These are phyloP conservation scores for Lodderomyces parapsilosis DNA, from an alignment of 1,139 yeast genomes.

Conservation along the genomic window DNA sequence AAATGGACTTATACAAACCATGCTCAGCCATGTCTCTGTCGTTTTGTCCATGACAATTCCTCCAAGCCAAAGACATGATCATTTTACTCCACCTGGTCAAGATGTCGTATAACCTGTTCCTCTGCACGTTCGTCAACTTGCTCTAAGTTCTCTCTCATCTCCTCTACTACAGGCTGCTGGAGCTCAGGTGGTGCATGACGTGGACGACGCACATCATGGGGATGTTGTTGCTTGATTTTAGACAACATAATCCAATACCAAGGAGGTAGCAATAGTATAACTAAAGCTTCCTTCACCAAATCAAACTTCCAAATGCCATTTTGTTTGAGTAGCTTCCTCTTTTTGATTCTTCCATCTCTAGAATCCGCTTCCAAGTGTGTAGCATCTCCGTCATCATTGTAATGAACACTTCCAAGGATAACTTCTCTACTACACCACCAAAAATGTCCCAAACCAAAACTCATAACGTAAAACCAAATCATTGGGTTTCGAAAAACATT, in stretches of 20 bases:
- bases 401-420: constrained; percentile 20
- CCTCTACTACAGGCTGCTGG: neutral
- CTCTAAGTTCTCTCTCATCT: neutral
- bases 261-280: constrained; percentile 33
- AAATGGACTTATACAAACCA: no score
- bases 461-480: constrained; percentile 22
- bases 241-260: constrained; percentile 35
- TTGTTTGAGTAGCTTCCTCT: constrained; percentile 14
- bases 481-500: neutral
- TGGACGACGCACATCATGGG: neutral
- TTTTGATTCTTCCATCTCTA: constrained; percentile 16
- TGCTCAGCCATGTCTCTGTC: no score
- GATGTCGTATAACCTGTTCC: neutral
- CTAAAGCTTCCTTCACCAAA: constrained; percentile 15
- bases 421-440: constrained; percentile 40
- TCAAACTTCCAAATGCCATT: constrained; percentile 13
- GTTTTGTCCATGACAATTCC: no score
- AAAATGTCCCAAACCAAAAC: constrained; percentile 29
- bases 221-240: constrained; percentile 11
- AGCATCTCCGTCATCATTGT: constrained; percentile 15
- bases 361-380: constrained; percentile 8
- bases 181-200: neutral
- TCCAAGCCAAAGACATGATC: no score
- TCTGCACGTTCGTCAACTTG: neutral
- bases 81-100: neutral